phyloP scores from a whole-genome alignment of 2,329 filamentous ascomycete genomes.

The Colletotrichum cereale region DNA sequence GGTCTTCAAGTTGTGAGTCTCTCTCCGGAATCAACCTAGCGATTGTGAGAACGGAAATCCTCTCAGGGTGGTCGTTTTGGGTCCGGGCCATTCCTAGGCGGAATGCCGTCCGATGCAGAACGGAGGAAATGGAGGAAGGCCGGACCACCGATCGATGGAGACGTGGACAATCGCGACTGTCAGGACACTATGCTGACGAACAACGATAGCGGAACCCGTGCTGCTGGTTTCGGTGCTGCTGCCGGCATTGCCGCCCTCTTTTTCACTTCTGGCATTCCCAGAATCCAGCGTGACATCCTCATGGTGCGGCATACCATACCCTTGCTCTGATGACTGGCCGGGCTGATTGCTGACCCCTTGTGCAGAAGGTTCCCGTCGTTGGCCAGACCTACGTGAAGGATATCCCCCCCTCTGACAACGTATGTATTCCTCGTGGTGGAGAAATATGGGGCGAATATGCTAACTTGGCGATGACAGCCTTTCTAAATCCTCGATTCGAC shows the following conservation, averaged over 20 bases:
- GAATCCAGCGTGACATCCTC: constrained; percentile 70
- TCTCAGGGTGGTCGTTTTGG: too few species aligned
- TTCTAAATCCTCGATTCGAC: constrained; percentile 51
- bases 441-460: background rate
- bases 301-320: constrained; percentile 55
- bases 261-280: constrained; percentile 72
- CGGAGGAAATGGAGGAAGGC: too few species aligned
- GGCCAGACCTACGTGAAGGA: constrained; percentile 65
- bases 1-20: constrained; percentile 65
- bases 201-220: constrained; percentile 60
- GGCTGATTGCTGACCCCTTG: constrained; percentile 43
- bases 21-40: too few species aligned
- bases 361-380: constrained; percentile 68
- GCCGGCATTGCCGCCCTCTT: constrained; percentile 70
- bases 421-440: constrained; percentile 53
- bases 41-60: background rate
- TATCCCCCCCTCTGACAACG: constrained; percentile 72
- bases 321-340: background rate
- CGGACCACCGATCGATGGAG: background rate
- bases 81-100: background rate
- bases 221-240: constrained; percentile 68
- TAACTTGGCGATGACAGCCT: constrained; percentile 46
- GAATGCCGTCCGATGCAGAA: background rate
- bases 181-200: background rate
- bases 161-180: background rate